A percentile compares a stretch with the other conserved stretches of the same genome.
Conservation (phyloP, 2,329 filamentous ascomycete species). For the Claviceps cyperi region DNA sequence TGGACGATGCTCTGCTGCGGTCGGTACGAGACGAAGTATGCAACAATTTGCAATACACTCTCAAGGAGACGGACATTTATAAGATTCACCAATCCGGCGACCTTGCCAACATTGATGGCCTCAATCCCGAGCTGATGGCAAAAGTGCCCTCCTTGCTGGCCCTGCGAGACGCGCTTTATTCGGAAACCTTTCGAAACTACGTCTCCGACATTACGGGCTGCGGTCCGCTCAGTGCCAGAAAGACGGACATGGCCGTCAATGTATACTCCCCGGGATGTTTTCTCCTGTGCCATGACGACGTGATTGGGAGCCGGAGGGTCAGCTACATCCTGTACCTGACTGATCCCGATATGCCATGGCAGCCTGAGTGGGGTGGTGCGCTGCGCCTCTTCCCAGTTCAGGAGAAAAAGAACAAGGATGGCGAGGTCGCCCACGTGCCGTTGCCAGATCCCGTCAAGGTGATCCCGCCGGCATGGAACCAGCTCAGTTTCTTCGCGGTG, state of each 20-base stretch:
- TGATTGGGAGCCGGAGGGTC: constrained; percentile 89
- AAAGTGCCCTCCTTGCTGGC: constrained; percentile 80
- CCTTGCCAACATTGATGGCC: constrained; percentile 86
- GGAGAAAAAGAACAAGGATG: constrained; percentile 46
- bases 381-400: constrained; percentile 70
- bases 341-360: constrained; percentile 82
- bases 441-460: constrained; percentile 62
- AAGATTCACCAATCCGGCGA: constrained; percentile 98
- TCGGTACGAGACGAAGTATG: constrained; percentile 79
- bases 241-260: constrained; percentile 99
- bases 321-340: constrained; percentile 96
- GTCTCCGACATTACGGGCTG: constrained; percentile 74
- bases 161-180: constrained; percentile 92
- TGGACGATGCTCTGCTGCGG: constrained; percentile 70
- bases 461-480: constrained; percentile 93
- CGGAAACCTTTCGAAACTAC: constrained; percentile 74
- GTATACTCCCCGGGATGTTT: constrained; percentile 95
- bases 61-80: constrained; percentile 98
- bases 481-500: constrained; percentile 94
- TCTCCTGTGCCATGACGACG: constrained; percentile 92
- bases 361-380: constrained; percentile 83
- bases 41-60: constrained; percentile 84
- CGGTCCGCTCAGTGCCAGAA: constrained; percentile 75
- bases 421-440: constrained; percentile 65
- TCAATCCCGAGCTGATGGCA: constrained; percentile 71